Evolutionary conservation across 495 filamentous ascomycete species (phyloP).

Genomic region (Trichoderma reesei): DNA sequence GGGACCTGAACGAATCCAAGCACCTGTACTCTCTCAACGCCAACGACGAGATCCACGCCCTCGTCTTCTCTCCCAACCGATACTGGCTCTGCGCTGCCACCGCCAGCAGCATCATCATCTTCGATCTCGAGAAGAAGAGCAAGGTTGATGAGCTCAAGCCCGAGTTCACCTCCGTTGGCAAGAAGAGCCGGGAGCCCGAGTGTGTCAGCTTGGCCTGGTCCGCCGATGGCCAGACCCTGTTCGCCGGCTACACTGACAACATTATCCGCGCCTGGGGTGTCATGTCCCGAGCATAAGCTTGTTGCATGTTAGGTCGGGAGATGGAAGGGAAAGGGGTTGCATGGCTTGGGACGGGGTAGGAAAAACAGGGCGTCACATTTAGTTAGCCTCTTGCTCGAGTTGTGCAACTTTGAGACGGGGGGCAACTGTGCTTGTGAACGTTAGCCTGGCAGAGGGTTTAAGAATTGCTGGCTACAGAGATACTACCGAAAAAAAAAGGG

Average conservation of each 20-base stretch:
- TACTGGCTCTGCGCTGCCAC: slow-evolving; percentile 99
- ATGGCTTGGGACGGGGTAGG: neutral
- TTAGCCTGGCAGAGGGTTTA: too few species aligned
- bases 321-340: neutral
- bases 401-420: neutral
- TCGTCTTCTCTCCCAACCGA: slow-evolving; percentile 99
- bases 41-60: slow-evolving; percentile 99
- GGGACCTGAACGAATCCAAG: slow-evolving; percentile 99
- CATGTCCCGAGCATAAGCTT: slow-evolving; percentile 58
- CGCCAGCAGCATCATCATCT: slow-evolving; percentile 96
- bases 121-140: slow-evolving; percentile 99
- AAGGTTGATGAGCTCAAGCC: slow-evolving; percentile 99
- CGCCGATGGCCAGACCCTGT: slow-evolving; percentile 96
- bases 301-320: slow-evolving; percentile 7
- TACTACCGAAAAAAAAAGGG: neutral
- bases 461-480: neutral
- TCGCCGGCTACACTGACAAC: slow-evolving; percentile 99
- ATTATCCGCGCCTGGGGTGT: slow-evolving; percentile 99
- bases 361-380: neutral
- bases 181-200: slow-evolving; percentile 99
- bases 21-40: slow-evolving; percentile 99
- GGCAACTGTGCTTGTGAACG: neutral
- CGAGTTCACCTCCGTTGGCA: slow-evolving; percentile 89
- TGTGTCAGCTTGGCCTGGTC: slow-evolving; percentile 94
- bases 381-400: neutral